Conservation (phyloP, 2,329 filamentous ascomycete species). For the Periconia macrospinosa region DNA sequence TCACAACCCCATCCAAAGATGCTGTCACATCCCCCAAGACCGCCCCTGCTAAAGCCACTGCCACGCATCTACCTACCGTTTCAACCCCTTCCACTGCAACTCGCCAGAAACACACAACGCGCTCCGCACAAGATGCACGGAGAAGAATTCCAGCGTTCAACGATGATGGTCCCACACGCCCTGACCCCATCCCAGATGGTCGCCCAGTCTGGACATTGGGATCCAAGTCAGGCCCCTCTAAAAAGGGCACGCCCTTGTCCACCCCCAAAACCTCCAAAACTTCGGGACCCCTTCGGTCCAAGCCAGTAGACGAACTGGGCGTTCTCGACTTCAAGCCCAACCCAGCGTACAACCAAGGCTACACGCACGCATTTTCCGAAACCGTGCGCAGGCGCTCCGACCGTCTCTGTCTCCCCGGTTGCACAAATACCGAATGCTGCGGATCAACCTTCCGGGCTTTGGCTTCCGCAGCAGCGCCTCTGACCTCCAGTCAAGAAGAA, state of each 20-base stretch:
- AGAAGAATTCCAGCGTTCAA: conserved; percentile 1
- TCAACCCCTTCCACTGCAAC: conserved; percentile 9
- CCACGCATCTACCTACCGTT: conserved; percentile 14
- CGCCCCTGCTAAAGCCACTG: conserved; percentile 14
- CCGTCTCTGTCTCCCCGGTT: conserved; percentile 72
- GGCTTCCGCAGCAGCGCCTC: conserved; percentile 48
- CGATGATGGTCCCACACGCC: conserved; percentile 5
- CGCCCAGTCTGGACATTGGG: conserved; percentile 28
- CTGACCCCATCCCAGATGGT: conserved; percentile 13
- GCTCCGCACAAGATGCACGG: not conserved
- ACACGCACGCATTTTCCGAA: conserved; percentile 72
- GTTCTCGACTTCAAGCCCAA: conserved; percentile 83
- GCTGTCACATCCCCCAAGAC: conserved; percentile 11
- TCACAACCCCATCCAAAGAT: conserved; percentile 16
- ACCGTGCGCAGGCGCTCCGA: conserved; percentile 72
- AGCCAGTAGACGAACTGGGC: conserved; percentile 59
- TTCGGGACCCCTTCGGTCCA: conserved; percentile 50
- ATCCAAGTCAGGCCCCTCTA: conserved; percentile 10
- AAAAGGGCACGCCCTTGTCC: conserved; percentile 3
- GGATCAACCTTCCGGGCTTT: conserved; percentile 71
- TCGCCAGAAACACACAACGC: conserved; percentile 6
- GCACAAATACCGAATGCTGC: conserved; percentile 75
- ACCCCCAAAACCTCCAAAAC: conserved; percentile 9
- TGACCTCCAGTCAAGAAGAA: conserved; percentile 40
- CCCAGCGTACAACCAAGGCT: conserved; percentile 68